Percentiles rank a stretch among this genome's conserved stretches.
Evolutionary conservation across 352 stramenopile genomes (phyloP).

Genomic region (Phytophthora cajani): DNA sequence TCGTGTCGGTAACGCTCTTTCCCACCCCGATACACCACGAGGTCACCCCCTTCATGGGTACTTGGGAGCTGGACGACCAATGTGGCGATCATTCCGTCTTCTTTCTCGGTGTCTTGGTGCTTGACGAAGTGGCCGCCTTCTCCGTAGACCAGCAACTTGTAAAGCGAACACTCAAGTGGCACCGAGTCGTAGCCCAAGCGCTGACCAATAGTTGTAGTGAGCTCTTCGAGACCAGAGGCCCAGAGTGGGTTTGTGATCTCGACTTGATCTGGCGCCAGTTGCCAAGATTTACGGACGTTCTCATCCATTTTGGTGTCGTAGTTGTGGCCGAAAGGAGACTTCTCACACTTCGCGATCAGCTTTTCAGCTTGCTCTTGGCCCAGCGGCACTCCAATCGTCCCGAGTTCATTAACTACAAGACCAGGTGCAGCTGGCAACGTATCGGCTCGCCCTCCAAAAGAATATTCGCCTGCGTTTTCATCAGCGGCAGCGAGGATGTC

Average conservation of each 20-base stretch:
- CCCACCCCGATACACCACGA: slow-evolving; percentile 21
- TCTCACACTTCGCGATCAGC: slow-evolving; percentile 21
- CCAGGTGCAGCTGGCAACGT: slow-evolving; percentile 7
- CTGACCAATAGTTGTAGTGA: neutral
- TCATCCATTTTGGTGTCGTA: slow-evolving; percentile 16
- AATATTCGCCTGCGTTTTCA: slow-evolving; percentile 17
- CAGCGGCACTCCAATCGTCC: slow-evolving; percentile 4
- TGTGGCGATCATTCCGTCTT: slow-evolving; percentile 60
- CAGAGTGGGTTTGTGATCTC: slow-evolving; percentile 11
- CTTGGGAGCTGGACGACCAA: slow-evolving; percentile 51
- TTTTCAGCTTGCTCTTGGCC: slow-evolving; percentile 11
- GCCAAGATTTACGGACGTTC: slow-evolving; percentile 19
- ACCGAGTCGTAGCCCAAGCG: slow-evolving; percentile 21
- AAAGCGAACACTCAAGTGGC: slow-evolving; percentile 22
- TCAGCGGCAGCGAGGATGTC: slow-evolving; percentile 14
- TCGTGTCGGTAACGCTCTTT: slow-evolving; percentile 19
- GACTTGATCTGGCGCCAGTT: slow-evolving; percentile 17
- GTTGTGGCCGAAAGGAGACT: slow-evolving; percentile 23
- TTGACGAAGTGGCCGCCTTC: slow-evolving; percentile 44
- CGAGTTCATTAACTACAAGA: slow-evolving; percentile 10
- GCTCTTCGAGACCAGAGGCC: slow-evolving; percentile 1
- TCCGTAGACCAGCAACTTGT: slow-evolving; percentile 65
- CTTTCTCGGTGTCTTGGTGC: slow-evolving; percentile 62
- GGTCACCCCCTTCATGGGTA: slow-evolving; percentile 27
- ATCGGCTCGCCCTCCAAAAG: slow-evolving; percentile 18